Percentiles rank a stretch among this genome's conserved stretches.
These are phyloP conservation scores for Magnolia sinica DNA, from an alignment of 164 flowering plant species.

Conservation along the genomic window DNA sequence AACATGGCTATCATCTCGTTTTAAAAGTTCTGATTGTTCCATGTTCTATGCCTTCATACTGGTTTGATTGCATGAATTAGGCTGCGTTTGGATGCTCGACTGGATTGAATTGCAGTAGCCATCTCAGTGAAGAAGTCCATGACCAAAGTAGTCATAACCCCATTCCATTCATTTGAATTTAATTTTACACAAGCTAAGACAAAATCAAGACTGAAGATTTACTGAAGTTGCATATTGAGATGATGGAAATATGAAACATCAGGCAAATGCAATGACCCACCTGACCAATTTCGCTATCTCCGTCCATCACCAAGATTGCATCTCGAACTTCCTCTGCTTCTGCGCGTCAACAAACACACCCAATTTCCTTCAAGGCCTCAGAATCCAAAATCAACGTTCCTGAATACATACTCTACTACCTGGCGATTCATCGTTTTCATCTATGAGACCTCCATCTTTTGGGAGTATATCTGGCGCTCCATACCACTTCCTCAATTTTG, in stretches of 20 bases:
- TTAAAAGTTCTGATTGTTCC: not conserved
- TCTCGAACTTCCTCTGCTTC: conserved; percentile 66
- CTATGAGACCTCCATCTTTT: conserved; percentile 50
- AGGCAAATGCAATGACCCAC: conserved; percentile 28
- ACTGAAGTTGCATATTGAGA: too few relatives aligned
- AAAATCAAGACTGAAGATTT: too few relatives aligned
- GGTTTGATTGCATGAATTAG: too few relatives aligned
- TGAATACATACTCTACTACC: conserved; percentile 28
- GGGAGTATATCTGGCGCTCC: conserved; percentile 80
- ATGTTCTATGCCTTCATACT: too few relatives aligned
- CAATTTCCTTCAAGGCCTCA: conserved; percentile 1
- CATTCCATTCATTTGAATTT: too few relatives aligned
- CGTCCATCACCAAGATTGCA: conserved; percentile 85
- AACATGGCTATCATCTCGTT: not conserved
- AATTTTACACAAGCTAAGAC: too few relatives aligned
- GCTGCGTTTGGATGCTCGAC: too few relatives aligned
- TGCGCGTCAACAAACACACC: conserved; percentile 20
- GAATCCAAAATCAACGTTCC: not conserved
- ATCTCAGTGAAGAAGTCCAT: too few relatives aligned
- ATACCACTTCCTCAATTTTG: conserved; percentile 96
- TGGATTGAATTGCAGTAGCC: too few relatives aligned
- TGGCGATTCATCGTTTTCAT: conserved; percentile 46
- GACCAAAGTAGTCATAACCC: too few relatives aligned
- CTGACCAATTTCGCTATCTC: conserved; percentile 94
- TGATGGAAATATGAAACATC: not conserved